Base-by-base conservation (phyloP, 2,329 filamentous ascomycete genomes). In the Ophiocordyceps robertsii region DNA sequence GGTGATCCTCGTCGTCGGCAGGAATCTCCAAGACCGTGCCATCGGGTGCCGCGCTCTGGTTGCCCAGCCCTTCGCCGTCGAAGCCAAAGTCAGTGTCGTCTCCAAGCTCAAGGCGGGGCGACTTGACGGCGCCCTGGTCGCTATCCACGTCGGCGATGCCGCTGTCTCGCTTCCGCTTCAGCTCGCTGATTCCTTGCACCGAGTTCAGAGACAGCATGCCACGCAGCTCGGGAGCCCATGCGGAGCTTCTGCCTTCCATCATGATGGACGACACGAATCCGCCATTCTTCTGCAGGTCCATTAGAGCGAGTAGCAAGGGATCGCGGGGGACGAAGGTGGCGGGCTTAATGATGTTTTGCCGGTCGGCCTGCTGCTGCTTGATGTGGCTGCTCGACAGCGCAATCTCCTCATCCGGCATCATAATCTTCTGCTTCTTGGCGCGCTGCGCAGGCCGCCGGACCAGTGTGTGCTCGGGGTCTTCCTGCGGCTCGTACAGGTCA, bases 141-240 rank as follows among this genome's bases (percentile, higher is more conserved):
- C 72, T 76, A 19, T 82, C 84, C 48, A 92, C 73, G 54, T 90
- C 87, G 37, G 83, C 84, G 49, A 92, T 77, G 21, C 84, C 88
- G 53, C 82, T 88, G 55, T 95, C 88, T 27, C 92, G 81, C 72
- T 98, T 98, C 45, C 92, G 78, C 74, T 96, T 98, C 43, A 90
- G 73, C 47, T 94, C 87, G 44, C 80, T 82, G 36, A 81, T 74
- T 44, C 79, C 79, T 47, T 81, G 80, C 14, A 94, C 74, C 13
- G 85, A 74, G 49, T 93, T 86, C 36, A 95, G 69, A 2, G 88
- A 94, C n/a, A 96, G 69, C 53, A 98, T 78, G n/a, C 84, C 87
- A 46, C 86, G 82, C 17, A 98, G 73, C 63, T 98, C 92, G 1
- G 90, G 90, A 4, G 90, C 90, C 89, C 88, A 95, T 36, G 77